Percentiles rank a stretch among this genome's conserved stretches.
phyloP scores from a whole-genome alignment of 768 basidiomycete species.

The Tephrocybe rancida region DNA sequence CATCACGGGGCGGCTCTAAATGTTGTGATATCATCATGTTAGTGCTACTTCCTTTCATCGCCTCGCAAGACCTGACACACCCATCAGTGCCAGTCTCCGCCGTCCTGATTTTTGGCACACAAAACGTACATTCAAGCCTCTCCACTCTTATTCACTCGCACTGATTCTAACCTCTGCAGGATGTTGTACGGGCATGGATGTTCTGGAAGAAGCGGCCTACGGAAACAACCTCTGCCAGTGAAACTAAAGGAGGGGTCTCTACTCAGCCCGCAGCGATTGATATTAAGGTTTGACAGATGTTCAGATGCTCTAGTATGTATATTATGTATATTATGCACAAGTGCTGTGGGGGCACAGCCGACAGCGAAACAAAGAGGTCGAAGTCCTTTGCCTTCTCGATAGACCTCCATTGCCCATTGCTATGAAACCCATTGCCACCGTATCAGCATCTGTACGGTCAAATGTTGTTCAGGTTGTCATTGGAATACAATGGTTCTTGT shows the following conservation, averaged over 20 bases:
- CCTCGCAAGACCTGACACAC: background rate
- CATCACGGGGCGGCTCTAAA: slow-evolving; percentile 22
- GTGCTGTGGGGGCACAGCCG: no score
- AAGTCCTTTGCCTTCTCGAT: no score
- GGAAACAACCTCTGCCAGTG: background rate
- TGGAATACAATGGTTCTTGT: no score
- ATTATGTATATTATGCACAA: no score
- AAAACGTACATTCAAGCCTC: slow-evolving; percentile 11
- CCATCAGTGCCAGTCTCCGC: slow-evolving; percentile 22
- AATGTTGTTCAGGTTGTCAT: no score
- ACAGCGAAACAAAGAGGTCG: no score
- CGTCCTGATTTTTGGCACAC: slow-evolving; percentile 26
- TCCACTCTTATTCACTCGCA: background rate
- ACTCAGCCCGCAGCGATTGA: background rate
- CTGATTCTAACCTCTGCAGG: background rate
- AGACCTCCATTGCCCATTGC: no score
- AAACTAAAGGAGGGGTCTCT: background rate
- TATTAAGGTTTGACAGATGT: slow-evolving; percentile 1
- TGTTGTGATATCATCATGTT: slow-evolving; percentile 20
- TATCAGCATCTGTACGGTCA: no score
- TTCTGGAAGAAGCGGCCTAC: slow-evolving; percentile 10
- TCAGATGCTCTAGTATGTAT: no score
- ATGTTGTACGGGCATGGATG: slow-evolving; percentile 13
- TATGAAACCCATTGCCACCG: no score
- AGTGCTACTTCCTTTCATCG: background rate